Evolutionary conservation across 495 filamentous ascomycete species (phyloP).

Genomic region (Penicillium samsonianum): DNA sequence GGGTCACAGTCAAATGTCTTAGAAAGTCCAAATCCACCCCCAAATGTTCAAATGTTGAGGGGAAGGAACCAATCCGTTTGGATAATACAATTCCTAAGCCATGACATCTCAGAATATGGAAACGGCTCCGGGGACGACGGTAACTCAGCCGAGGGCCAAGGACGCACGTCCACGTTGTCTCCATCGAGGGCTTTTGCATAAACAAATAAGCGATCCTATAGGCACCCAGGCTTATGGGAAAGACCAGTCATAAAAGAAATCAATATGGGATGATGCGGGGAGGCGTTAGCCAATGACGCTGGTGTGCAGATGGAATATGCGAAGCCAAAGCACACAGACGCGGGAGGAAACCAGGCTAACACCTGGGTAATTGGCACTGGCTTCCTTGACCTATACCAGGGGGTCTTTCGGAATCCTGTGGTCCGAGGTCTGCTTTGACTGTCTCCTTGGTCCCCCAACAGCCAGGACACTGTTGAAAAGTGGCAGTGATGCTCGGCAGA

Average conservation of each 20-base stretch:
- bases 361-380: background rate
- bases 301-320: slow-evolving; percentile 10
- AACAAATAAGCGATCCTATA: background rate
- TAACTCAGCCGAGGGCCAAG: slow-evolving; percentile 12
- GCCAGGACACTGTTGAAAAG: background rate
- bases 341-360: background rate
- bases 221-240: background rate
- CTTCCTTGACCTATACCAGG: background rate
- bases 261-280: slow-evolving; percentile 19
- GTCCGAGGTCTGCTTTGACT: background rate
- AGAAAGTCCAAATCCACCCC: background rate
- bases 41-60: slow-evolving; percentile 1
- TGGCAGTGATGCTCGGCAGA: background rate
- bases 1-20: slow-evolving; percentile 1
- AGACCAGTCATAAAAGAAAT: slow-evolving; percentile 10
- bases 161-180: background rate
- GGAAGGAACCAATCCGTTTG: slow-evolving; percentile 8
- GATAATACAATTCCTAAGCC: slow-evolving; percentile 2
- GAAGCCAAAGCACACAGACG: background rate
- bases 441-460: background rate
- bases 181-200: background rate
- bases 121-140: background rate
- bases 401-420: slow-evolving; percentile 5
- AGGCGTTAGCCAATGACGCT: slow-evolving; percentile 10
- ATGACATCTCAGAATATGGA: background rate